Conservation (phyloP, 2,329 filamentous ascomycete species). For the Fusarium penzigii region DNA sequence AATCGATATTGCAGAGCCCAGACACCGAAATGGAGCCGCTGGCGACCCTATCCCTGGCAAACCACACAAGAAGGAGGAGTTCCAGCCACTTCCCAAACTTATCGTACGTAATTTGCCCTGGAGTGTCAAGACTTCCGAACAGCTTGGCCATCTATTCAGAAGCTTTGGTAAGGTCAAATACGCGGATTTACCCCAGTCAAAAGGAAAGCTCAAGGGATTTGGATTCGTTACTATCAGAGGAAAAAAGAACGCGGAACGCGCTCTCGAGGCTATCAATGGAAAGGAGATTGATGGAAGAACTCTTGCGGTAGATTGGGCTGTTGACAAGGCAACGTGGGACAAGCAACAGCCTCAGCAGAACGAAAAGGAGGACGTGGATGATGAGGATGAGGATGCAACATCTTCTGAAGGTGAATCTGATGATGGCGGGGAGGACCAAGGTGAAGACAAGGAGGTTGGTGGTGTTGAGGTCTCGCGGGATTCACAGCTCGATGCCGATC, state of each 20-base stretch:
- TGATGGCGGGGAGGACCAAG: conserved; percentile 30
- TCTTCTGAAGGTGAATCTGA: not conserved
- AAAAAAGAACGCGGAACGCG: conserved; percentile 87
- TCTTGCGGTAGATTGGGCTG: conserved; percentile 94
- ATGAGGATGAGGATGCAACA: conserved; percentile 37
- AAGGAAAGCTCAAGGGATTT: conserved; percentile 79
- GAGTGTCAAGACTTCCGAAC: conserved; percentile 86
- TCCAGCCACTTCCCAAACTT: conserved; percentile 69
- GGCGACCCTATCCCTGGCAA: conserved; percentile 45
- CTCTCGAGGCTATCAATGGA: conserved; percentile 82
- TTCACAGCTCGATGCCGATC: conserved; percentile 44
- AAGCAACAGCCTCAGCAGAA: conserved; percentile 52
- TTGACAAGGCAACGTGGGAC: conserved; percentile 87
- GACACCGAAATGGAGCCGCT: conserved; percentile 66
- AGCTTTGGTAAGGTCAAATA: conserved; percentile 92
- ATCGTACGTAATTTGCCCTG: conserved; percentile 95
- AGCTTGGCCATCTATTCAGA: conserved; percentile 76
- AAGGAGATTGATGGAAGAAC: conserved; percentile 86
- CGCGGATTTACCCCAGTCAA: conserved; percentile 78
- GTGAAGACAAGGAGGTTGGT: conserved; percentile 36
- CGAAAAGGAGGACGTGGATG: conserved; percentile 38
- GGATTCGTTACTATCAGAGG: conserved; percentile 90
- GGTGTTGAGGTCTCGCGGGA: conserved; percentile 40
- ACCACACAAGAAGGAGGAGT: conserved; percentile 58
- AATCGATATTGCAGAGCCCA: conserved; percentile 84